A percentile compares a stretch with the other conserved stretches of the same genome.
phyloP scores from a whole-genome alignment of 169 alveolate genomes.

The Plasmodium sp. region DNA sequence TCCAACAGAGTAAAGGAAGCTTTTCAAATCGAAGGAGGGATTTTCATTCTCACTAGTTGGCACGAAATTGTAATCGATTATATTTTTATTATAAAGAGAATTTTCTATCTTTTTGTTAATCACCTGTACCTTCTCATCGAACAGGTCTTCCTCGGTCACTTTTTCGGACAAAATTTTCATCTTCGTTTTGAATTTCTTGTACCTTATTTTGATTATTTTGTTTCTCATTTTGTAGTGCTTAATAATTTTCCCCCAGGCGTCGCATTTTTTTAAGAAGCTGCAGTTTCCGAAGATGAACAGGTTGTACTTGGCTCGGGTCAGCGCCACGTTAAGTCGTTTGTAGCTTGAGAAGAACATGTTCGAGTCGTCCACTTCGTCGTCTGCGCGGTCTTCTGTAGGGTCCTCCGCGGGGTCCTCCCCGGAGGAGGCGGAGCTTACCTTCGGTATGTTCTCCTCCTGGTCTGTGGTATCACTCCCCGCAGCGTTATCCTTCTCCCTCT shows the following conservation, averaged over 20 bases:
- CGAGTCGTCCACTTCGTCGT: constrained; percentile 22
- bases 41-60: constrained; percentile 21
- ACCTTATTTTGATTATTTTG: constrained; percentile 42
- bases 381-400: constrained; percentile 7
- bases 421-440: neutral
- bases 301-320: constrained; percentile 94
- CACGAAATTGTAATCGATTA: constrained; percentile 45
- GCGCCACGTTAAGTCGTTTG: constrained; percentile 96
- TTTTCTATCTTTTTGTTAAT: constrained; percentile 61
- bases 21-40: constrained; percentile 7
- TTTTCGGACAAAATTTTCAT: constrained; percentile 27
- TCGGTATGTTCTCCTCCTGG: neutral
- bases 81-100: constrained; percentile 49
- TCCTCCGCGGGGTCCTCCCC: constrained; percentile 16
- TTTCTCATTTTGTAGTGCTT: constrained; percentile 39
- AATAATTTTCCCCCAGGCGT: constrained; percentile 52
- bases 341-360: constrained; percentile 89
- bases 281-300: constrained; percentile 90
- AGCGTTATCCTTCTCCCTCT: constrained; percentile 5
- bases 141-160: neutral
- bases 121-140: constrained; percentile 33
- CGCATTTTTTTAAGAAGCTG: constrained; percentile 44
- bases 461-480: neutral
- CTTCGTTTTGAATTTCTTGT: constrained; percentile 5
- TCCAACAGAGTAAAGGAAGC: neutral